A percentile compares a stretch with the other conserved stretches of the same genome.
Evolutionary conservation across 495 filamentous ascomycete genomes (phyloP).

Genomic region (Lophiostoma macrostomum): DNA sequence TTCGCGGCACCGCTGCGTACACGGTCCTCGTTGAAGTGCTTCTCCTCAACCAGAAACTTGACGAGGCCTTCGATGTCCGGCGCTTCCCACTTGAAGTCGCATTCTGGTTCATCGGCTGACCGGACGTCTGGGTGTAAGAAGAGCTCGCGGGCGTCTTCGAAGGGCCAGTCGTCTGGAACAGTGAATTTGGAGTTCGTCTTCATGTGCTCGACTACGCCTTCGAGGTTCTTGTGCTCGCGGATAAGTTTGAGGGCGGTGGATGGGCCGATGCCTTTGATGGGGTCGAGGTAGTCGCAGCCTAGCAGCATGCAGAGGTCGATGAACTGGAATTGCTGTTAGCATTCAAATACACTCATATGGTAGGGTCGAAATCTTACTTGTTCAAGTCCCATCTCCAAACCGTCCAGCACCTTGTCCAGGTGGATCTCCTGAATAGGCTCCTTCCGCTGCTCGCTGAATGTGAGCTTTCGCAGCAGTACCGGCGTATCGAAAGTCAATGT

Average conservation of each 20-base stretch:
- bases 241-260: conserved; percentile 89
- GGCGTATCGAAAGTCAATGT: conserved; percentile 93
- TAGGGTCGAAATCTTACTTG: conserved; percentile 52
- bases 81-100: conserved; percentile 96
- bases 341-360: no score
- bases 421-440: conserved; percentile 96
- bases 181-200: conserved; percentile 70
- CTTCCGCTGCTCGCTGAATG: conserved; percentile 94
- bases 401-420: conserved; percentile 75
- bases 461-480: conserved; percentile 87
- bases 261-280: conserved; percentile 89
- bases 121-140: conserved; percentile 88
- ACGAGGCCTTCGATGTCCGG: conserved; percentile 87
- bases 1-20: conserved; percentile 73
- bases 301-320: conserved; percentile 97
- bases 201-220: conserved; percentile 78
- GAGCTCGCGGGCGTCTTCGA: conserved; percentile 81
- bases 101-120: conserved; percentile 77
- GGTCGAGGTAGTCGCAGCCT: conserved; percentile 96
- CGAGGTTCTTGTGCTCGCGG: conserved; percentile 79
- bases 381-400: conserved; percentile 77
- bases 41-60: conserved; percentile 84
- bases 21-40: conserved; percentile 93
- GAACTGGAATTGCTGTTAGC: conserved; percentile 56
- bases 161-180: conserved; percentile 92